phyloP scores from a whole-genome alignment of 306 rosid genomes.

The Prinsepia uniflora region DNA sequence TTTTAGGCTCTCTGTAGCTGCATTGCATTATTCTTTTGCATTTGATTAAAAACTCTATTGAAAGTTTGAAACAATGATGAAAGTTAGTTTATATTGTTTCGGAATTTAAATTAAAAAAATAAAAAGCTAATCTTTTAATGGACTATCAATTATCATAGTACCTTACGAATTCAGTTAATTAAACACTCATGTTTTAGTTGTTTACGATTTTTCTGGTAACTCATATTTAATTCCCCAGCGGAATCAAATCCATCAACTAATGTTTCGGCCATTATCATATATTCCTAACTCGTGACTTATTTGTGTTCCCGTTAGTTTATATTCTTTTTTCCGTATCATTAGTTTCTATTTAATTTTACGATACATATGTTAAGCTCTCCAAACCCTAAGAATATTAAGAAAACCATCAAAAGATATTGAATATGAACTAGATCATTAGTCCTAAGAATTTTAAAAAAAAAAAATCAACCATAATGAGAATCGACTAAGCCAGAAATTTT shows the following conservation, averaged over 20 bases:
- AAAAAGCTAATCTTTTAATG: slow-evolving; percentile 7
- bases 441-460: too few relatives aligned
- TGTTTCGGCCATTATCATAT: not conserved
- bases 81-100: not conserved
- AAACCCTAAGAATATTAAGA: too few relatives aligned
- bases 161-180: not conserved
- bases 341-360: too few relatives aligned
- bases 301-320: too few relatives aligned
- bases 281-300: not conserved
- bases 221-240: not conserved
- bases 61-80: slow-evolving; percentile 6
- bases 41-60: not conserved
- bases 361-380: too few relatives aligned
- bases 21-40: slow-evolving; percentile 17
- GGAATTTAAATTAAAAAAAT: not conserved
- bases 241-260: not conserved
- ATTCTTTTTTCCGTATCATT: too few relatives aligned
- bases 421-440: too few relatives aligned
- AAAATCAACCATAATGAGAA: too few relatives aligned
- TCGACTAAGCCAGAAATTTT: too few relatives aligned
- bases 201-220: not conserved
- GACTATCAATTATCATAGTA: not conserved
- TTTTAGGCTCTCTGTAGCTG: slow-evolving; percentile 39
- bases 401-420: too few relatives aligned
- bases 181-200: not conserved